Percentiles rank a stretch among this genome's conserved stretches.
Evolutionary conservation across 2,329 filamentous ascomycete genomes (phyloP).

Genomic region (Fusarium sp.): DNA sequence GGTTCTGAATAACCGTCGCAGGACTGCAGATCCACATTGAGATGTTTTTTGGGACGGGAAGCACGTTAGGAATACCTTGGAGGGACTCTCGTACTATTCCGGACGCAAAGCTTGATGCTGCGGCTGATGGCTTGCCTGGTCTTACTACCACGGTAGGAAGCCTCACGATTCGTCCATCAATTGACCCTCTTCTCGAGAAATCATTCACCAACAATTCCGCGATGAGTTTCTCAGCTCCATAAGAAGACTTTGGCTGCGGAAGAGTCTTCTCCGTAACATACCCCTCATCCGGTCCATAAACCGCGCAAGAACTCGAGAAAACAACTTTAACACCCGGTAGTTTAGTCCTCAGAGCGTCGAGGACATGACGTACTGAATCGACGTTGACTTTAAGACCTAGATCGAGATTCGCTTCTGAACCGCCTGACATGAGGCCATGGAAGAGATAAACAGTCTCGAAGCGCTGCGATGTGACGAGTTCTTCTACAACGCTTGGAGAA

Average conservation of each 20-base stretch:
- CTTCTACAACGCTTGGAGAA: constrained; percentile 30
- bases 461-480: constrained; percentile 46
- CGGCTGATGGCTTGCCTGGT: constrained; percentile 69
- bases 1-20: constrained; percentile 60
- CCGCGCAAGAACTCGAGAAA: constrained; percentile 69
- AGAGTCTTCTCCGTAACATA: constrained; percentile 44
- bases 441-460: constrained; percentile 67
- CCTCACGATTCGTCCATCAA: constrained; percentile 67
- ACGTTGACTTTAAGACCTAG: constrained; percentile 67
- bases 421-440: constrained; percentile 73
- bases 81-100: constrained; percentile 71
- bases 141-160: constrained; percentile 71
- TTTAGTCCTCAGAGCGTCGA: constrained; percentile 61
- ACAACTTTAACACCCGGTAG: constrained; percentile 65
- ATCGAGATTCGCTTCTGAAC: constrained; percentile 69
- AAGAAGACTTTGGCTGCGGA: constrained; percentile 65
- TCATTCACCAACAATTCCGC: constrained; percentile 59
- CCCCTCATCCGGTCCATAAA: constrained; percentile 59
- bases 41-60: constrained; percentile 60
- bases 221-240: constrained; percentile 72
- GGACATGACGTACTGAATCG: constrained; percentile 64
- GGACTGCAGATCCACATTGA: constrained; percentile 65
- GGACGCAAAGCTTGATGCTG: constrained; percentile 69
- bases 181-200: constrained; percentile 61
- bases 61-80: constrained; percentile 57